Percentiles rank a stretch among this genome's conserved stretches.
Conservation (phyloP, 2,329 filamentous ascomycete genomes). For the Lachnellula suecica region DNA sequence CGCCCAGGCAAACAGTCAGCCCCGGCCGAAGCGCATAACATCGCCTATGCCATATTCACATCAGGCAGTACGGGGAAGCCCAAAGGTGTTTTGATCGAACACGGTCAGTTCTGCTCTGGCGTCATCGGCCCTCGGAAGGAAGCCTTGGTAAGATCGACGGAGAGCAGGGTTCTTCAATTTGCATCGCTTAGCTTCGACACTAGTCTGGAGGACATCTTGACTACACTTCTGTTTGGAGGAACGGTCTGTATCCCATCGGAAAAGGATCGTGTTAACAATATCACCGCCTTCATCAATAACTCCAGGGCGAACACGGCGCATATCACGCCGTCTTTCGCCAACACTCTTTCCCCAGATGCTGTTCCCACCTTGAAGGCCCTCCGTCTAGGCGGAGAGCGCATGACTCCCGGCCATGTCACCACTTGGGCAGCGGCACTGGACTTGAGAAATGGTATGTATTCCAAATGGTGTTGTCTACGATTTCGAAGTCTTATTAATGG, state of each 20-base stretch:
- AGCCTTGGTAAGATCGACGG: not conserved
- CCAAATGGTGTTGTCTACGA: too few species aligned
- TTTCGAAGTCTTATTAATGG: too few species aligned
- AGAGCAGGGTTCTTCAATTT: constrained; percentile 9
- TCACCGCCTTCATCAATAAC: constrained; percentile 1
- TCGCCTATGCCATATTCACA: constrained; percentile 14
- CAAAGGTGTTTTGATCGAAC: constrained; percentile 23
- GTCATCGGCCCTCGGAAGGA: too few species aligned
- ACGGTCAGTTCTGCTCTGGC: constrained; percentile 11
- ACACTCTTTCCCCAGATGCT: too few species aligned
- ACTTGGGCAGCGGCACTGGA: too few species aligned
- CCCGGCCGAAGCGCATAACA: too few species aligned
- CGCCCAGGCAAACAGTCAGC: not conserved
- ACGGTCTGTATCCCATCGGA: constrained; percentile 16
- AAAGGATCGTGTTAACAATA: constrained; percentile 5
- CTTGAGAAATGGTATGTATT: too few species aligned
- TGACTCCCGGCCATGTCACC: too few species aligned
- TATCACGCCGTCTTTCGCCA: constrained; percentile 12
- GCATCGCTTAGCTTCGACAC: constrained; percentile 14
- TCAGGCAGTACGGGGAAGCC: constrained; percentile 29
- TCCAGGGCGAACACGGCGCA: constrained; percentile 3
- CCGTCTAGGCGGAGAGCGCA: too few species aligned
- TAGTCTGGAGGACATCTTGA: constrained; percentile 6
- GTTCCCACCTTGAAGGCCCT: too few species aligned
- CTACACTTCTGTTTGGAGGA: constrained; percentile 12